A percentile compares a stretch with the other conserved stretches of the same genome.
phyloP scores from a whole-genome alignment of 305 asterid species.

The Fraxinus albicans region DNA sequence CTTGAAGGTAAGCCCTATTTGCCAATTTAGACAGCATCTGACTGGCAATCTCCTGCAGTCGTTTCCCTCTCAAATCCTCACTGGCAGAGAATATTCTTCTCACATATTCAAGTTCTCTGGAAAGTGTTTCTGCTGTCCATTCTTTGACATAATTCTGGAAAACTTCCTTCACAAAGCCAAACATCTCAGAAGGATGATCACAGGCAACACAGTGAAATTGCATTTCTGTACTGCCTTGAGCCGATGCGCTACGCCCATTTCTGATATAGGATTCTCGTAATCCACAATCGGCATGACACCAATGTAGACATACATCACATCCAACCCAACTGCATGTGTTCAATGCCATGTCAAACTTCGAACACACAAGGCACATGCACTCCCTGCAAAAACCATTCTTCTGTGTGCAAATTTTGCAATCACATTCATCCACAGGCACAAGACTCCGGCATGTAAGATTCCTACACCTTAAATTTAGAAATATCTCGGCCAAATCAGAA shows the following conservation, averaged over 20 bases:
- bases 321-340: slow-evolving; percentile 99
- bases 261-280: slow-evolving; percentile 72
- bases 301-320: slow-evolving; percentile 89
- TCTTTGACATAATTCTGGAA: slow-evolving; percentile 79
- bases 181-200: slow-evolving; percentile 95
- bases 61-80: slow-evolving; percentile 80
- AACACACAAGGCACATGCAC: slow-evolving; percentile 95
- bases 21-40: slow-evolving; percentile 65
- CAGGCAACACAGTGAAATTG: slow-evolving; percentile 96
- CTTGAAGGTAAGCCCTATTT: slow-evolving; percentile 57
- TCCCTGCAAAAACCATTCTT: slow-evolving; percentile 84
- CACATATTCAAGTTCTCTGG: slow-evolving; percentile 77
- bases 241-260: slow-evolving; percentile 66
- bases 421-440: slow-evolving; percentile 92
- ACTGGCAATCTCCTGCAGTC: slow-evolving; percentile 56
- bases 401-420: slow-evolving; percentile 75
- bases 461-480: slow-evolving; percentile 70
- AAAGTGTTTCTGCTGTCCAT: slow-evolving; percentile 78
- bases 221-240: slow-evolving; percentile 71
- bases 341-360: slow-evolving; percentile 84
- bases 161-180: slow-evolving; percentile 94
- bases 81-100: slow-evolving; percentile 67
- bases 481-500: slow-evolving; percentile 75
- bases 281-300: slow-evolving; percentile 98
- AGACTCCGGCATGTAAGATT: slow-evolving; percentile 69